Base-by-base conservation (phyloP, 2,329 filamentous ascomycete species). In the Monilinia fructicola region DNA sequence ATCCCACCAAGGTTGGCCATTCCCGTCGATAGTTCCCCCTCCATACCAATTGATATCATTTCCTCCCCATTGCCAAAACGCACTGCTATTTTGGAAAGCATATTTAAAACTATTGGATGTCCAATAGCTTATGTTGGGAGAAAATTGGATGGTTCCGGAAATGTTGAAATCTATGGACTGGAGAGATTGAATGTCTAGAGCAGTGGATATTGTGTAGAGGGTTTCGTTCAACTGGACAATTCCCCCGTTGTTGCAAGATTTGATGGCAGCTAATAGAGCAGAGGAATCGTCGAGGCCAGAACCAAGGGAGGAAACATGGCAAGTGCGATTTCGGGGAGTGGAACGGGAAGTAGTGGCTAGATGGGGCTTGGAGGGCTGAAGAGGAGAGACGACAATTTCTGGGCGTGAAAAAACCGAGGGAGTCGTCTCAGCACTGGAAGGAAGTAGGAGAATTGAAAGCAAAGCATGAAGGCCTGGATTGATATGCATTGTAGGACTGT, bases 1-100 rank as follows among this genome's bases (percentile, higher is more conserved):
- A 58, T 64, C 62, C 38, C 42, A 64, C 62, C 62, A 64, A 4
- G 53, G 21, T 56, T 64, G 53, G 3, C 62, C 62, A 31, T 64
- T 56, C n/a, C 62, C 62, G 26, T 64, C 62, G n/a, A 64, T 64
- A 18, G 40, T 44, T 35, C 62, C 62, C 14, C 53, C 52, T 10
- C 62, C 62, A 40, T 58, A 46, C 38, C 53, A 64, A 14, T 56
- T 56, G 23, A 64, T 56, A 26, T 64, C 62, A 14, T 31, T 58
- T 11, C 62, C 62, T 16, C 52, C 40, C 38, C 52, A 64, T 21
- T 56, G 50, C 52, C 52, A 56, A 56, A 64, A 64, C 3, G 62
- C 40, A 35, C 50, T 35, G 2, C 52, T 56, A 9, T 64, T 46
- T 46, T 64, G 62, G n/a, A 64, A 64, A 31, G 11, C 40, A 38